Percentiles rank a stretch among this genome's conserved stretches.
Conservation (phyloP, 2,329 filamentous ascomycete species). For the Paecilomyces sp. region DNA sequence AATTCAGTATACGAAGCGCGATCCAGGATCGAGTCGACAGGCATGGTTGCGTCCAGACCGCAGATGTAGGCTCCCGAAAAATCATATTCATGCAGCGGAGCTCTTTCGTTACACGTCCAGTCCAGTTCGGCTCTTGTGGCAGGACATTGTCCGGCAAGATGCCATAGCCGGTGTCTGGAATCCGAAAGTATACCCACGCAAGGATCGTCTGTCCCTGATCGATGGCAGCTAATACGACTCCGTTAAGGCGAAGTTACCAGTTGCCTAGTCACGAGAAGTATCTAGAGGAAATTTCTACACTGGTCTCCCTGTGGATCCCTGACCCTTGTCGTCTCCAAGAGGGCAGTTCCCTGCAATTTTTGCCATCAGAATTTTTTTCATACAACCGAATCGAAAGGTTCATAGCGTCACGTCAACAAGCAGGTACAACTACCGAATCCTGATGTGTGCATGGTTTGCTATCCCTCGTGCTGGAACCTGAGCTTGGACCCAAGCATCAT, state of each 20-base stretch:
- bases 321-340: not conserved
- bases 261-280: not conserved
- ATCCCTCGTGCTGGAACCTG: not conserved
- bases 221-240: not conserved
- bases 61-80: not conserved
- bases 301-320: not conserved
- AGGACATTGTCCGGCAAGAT: not conserved
- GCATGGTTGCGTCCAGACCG: not conserved
- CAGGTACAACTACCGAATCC: not conserved
- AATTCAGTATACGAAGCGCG: not conserved
- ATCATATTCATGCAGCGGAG: not conserved
- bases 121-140: not conserved
- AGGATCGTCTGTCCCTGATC: not conserved
- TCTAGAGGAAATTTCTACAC: not conserved
- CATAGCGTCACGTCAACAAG: not conserved
- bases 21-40: not conserved
- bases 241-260: not conserved
- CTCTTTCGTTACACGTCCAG: not conserved
- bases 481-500: not conserved
- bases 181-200: not conserved
- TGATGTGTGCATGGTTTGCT: not conserved
- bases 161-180: not conserved
- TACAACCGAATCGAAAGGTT: not conserved
- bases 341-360: not conserved
- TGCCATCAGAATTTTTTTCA: not conserved